A percentile compares a stretch with the other conserved stretches of the same genome.
Evolutionary conservation across 2,329 filamentous ascomycete species (phyloP).

Genomic region (Neonectria faginata): DNA sequence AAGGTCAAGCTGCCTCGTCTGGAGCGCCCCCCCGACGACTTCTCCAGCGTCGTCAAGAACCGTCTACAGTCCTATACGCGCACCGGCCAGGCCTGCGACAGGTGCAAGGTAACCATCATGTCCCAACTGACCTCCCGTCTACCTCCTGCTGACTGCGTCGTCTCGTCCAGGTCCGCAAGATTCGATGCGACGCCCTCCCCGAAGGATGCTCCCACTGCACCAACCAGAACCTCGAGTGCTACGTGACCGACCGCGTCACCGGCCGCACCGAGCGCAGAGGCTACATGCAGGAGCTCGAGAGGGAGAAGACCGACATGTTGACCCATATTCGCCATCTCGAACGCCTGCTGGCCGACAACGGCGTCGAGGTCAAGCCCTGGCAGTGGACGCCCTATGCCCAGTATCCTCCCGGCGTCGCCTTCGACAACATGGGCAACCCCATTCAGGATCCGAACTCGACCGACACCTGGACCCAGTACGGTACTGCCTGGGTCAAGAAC

Average conservation of each 20-base stretch:
- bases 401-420: conserved; percentile 42
- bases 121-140: background rate
- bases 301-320: conserved; percentile 75
- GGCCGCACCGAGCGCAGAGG: conserved; percentile 83
- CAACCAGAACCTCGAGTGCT: conserved; percentile 81
- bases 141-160: conserved; percentile 26
- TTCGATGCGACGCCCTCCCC: conserved; percentile 83
- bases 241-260: conserved; percentile 88
- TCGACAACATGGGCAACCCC: conserved; percentile 44
- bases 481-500: conserved; percentile 53
- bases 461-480: conserved; percentile 50
- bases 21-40: conserved; percentile 62
- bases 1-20: conserved; percentile 64
- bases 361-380: conserved; percentile 70
- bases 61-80: conserved; percentile 67
- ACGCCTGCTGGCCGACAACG: conserved; percentile 69
- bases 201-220: conserved; percentile 86
- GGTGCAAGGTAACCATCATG: conserved; percentile 76
- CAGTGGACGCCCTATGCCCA: conserved; percentile 49
- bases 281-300: conserved; percentile 81
- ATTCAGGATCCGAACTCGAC: conserved; percentile 37
- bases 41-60: conserved; percentile 67
- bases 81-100: conserved; percentile 88
- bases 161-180: conserved; percentile 77
- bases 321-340: conserved; percentile 76